Base-by-base conservation (phyloP, 176 grass and related monocot genomes). In the Eleusine indica region DNA sequence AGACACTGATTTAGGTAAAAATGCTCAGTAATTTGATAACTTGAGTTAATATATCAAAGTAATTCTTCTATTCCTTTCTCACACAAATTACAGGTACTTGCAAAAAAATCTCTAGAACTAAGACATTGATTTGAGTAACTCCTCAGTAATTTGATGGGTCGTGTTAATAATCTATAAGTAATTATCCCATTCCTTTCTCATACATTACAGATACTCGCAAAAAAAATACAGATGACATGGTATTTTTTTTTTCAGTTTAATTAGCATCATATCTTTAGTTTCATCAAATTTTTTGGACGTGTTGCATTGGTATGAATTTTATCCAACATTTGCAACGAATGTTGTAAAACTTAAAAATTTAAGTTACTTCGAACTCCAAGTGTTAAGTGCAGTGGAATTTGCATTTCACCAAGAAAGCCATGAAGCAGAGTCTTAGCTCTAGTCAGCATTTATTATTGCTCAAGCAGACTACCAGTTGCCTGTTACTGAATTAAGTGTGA, bases 401-500 rank as follows among this genome's bases (percentile, higher is more conserved):
- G 49, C 49, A 52, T 52, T 52, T 52, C 49, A 52, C 49, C 49
- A 52, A 46, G 14, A 52, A 52, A 52, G 8, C n/a, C 2, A 47
- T 77, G 25, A 7, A 60, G 22, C 22, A 51, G 9, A 52, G 70
- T 52, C 43, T 32, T 47, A 17, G 28, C 4, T 80, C 48, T 68
- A 61, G 12, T 77, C 19, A 22, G 22, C 22, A 29, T 12, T 69
- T 75, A 9, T 75, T 84, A 47, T 75, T 80, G 3, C n/a, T 70
- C 54, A 19, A 4, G 60, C 78, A 35, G 44, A 68, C 10, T 77
- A 77, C 76, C n/a, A 21, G 18, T 35, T 68, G 3, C 21, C 19
- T 21, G 5, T 46, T 17, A 3, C 25, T 51, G 32, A 25, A 25
- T 46, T 66, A 80, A 72, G 0, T 71, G 7, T 78, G 21, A 51